Evolutionary conservation across 352 stramenopile genomes (phyloP), one percentile per base, ranked within the genome.

Genomic region (Globisporangium perplexum): DNA sequence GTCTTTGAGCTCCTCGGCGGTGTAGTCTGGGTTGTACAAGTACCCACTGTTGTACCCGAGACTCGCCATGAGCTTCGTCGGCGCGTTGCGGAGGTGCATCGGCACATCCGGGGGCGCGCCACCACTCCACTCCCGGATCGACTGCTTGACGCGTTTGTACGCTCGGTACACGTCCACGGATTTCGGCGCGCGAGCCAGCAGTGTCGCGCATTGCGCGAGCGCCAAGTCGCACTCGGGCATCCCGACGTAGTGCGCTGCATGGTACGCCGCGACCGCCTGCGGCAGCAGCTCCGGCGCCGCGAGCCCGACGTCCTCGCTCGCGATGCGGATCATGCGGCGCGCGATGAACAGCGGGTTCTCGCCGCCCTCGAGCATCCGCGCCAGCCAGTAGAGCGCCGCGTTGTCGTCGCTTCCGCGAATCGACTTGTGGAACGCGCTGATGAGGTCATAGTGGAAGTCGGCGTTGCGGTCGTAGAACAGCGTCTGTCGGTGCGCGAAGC

Each of bases 151-250:
- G 4, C 71, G 65, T n/a, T 91, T 89, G 71, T 93, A 93, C 2
- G 86, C 82, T 45, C 71, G 71, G 64, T 93, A 90, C 33, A 91
- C 68, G 50, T 96, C 86, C 45, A 94, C 81, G 1, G 77, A 90
- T 59, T 96, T 94, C 6, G 80, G 76, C 1, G 86, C 81, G 28
- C 85, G 73, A n/a, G 86, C 86, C 28, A 96, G 49, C 60, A 88
- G 79, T 18, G 71, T 86, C 12, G 82, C 79, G 54, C 83, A 89
- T 55, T 96, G 83, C 7, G 80, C 80, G 14, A 96, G 67, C 24
- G 85, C 74, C 11, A 93, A 75, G 41, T 93, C 79, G 52, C 86
- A 96, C 55, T 96, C 86, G 5, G 86, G 86, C 82, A 96, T 92
- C 8, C 86, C 86, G 12, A 92, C 47, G 45, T 80, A 85, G 35